Conservation (phyloP, 495 filamentous ascomycete genomes). For the Trichodelitschia bisporula region DNA sequence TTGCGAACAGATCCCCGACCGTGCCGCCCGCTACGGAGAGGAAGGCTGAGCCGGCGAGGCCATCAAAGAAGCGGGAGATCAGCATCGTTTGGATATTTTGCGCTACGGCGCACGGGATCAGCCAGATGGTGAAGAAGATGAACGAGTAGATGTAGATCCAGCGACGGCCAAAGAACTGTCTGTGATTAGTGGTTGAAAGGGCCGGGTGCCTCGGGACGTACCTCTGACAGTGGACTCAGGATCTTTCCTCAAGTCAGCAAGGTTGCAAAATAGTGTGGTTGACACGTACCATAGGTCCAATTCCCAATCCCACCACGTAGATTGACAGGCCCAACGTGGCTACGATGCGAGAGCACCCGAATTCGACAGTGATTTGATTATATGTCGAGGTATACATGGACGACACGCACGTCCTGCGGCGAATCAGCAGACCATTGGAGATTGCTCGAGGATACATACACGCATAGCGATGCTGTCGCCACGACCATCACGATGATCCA, state of each 20-base stretch:
- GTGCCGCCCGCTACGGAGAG: slow-evolving; percentile 77
- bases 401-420: slow-evolving; percentile 52
- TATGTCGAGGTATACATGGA: slow-evolving; percentile 82
- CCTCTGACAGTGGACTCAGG: slow-evolving; percentile 4
- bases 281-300: slow-evolving; percentile 7
- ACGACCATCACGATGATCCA: slow-evolving; percentile 63
- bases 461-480: slow-evolving; percentile 48
- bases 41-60: slow-evolving; percentile 69
- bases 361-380: slow-evolving; percentile 54
- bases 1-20: slow-evolving; percentile 68
- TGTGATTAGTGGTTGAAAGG: too few relatives aligned
- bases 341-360: slow-evolving; percentile 38
- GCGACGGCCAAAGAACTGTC: slow-evolving; percentile 66
- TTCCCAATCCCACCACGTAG: slow-evolving; percentile 43
- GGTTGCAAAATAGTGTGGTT: too few relatives aligned
- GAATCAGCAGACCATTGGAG: neutral
- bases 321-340: slow-evolving; percentile 53
- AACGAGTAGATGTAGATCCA: slow-evolving; percentile 67
- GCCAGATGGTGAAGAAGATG: slow-evolving; percentile 54
- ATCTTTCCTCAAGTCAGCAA: too few relatives aligned
- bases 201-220: neutral
- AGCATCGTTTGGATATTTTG: slow-evolving; percentile 65
- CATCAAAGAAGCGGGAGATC: slow-evolving; percentile 60
- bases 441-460: slow-evolving; percentile 30
- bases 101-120: slow-evolving; percentile 75